Conservation (phyloP, 208 protist species). For the Trypanosoma vivax region DNA sequence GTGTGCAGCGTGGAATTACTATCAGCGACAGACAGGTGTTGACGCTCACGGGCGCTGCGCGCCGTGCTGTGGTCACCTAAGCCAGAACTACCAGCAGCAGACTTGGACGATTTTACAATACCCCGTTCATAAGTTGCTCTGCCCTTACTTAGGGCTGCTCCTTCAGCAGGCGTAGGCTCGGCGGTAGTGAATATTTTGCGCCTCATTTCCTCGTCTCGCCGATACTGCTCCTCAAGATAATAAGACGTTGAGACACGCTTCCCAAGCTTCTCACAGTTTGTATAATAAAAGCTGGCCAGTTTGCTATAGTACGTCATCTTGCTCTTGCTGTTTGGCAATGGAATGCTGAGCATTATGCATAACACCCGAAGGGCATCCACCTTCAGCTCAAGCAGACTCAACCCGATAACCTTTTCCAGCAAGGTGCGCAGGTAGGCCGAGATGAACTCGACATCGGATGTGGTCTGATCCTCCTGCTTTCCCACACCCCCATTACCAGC, state of each 20-base stretch:
- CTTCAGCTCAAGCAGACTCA: conserved; percentile 60
- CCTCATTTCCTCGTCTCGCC: conserved; percentile 51
- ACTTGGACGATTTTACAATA: too few relatives aligned
- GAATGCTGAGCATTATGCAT: conserved; percentile 65
- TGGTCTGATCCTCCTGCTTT: not conserved
- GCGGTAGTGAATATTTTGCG: conserved; percentile 12
- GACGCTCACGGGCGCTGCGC: too few relatives aligned
- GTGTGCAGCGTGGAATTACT: too few relatives aligned
- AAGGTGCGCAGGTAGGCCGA: conserved; percentile 62
- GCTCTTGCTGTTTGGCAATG: conserved; percentile 27
- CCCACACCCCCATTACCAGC: not conserved
- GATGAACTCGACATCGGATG: conserved; percentile 51
- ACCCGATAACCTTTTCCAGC: conserved; percentile 68
- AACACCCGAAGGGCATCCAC: conserved; percentile 56
- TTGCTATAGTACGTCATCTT: conserved; percentile 72
- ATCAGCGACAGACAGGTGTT: too few relatives aligned
- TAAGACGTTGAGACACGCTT: conserved; percentile 68
- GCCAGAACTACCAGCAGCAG: not conserved
- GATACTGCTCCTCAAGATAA: conserved; percentile 30
- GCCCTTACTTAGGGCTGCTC: too few relatives aligned
- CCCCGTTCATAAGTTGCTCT: too few relatives aligned
- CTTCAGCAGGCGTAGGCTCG: not conserved
- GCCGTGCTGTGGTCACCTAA: not conserved
- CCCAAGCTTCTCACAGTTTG: conserved; percentile 71
- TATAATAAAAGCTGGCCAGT: conserved; percentile 77